Base-by-base conservation (phyloP, 2,329 filamentous ascomycete species). In the Pseudogymnoascus sp. region DNA sequence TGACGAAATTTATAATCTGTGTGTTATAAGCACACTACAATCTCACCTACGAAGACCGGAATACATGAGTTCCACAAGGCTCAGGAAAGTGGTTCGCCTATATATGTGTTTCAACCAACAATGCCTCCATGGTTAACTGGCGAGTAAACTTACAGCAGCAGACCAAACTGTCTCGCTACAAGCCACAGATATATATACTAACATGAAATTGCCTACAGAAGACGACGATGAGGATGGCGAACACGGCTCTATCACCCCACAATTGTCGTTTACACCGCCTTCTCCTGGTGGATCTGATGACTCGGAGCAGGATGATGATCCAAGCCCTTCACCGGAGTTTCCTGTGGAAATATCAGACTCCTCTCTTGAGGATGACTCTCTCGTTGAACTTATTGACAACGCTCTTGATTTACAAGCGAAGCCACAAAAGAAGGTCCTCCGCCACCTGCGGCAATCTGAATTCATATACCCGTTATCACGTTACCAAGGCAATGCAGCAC, bases 391-490 rank as follows among this genome's bases (percentile, higher is more conserved):
- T 6, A 53, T 53, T 31, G 46, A 53, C 10, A 16, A 8, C 10
- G 46, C 46, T 6, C 46, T 53, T 31, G 46, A 53, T 53, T 31
- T 53, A 18, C 46, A 53, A 53, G 2, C 25, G 46, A 34, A 53
- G 2, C 25, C 25, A 11, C 25, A 53, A 53, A 53, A 53, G 46
- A 53, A 53, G 46, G 6, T 53, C 23, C 46, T 53, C n/a, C n/a
- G 31, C n/a, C 46, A 53, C 46, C 12, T 60, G 37, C 56, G 56
- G 11, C 21, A 23, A 18, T 18, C 42, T n/a, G 12, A 64, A 6
- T 59, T 60, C 6, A 42, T 64, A n/a, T 67, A 65, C 44, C 72
- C 72, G 7, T 65, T 66, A 44, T 73, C 72, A 1, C 64, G 67
- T 14, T 74, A 73, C 59, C 36, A 65, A 12, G 67, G 69, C 4